Percentiles rank a stretch among this genome's conserved stretches.
These are phyloP conservation scores for Leccinum subrobustum DNA, from an alignment of 1,284 basidiomycete genomes.

Conservation along the genomic window DNA sequence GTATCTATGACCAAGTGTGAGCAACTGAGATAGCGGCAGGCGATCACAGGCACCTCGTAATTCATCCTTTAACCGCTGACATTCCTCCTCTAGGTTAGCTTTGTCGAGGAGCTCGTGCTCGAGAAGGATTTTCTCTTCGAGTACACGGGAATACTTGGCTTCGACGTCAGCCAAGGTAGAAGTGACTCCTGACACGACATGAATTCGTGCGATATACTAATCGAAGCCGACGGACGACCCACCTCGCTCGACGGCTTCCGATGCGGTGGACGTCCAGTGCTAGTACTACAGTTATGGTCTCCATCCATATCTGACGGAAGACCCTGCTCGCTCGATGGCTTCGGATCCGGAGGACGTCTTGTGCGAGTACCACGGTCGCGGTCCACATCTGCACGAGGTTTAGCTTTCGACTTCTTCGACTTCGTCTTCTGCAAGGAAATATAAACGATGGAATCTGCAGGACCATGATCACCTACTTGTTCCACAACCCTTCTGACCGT, in stretches of 20 bases:
- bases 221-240: neutral
- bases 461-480: neutral
- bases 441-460: neutral
- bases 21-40: slow-evolving; percentile 12
- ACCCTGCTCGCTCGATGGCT: too few relatives aligned
- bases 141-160: slow-evolving; percentile 83
- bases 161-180: slow-evolving; percentile 93
- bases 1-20: slow-evolving; percentile 55
- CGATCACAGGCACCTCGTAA: slow-evolving; percentile 67
- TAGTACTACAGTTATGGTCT: too few relatives aligned
- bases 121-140: slow-evolving; percentile 96
- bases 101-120: slow-evolving; percentile 97
- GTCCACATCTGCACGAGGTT: neutral
- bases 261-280: too few relatives aligned
- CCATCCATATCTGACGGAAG: too few relatives aligned
- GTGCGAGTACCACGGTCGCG: neutral
- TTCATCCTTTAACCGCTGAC: slow-evolving; percentile 91
- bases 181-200: slow-evolving; percentile 51
- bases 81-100: slow-evolving; percentile 87
- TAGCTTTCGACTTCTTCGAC: neutral
- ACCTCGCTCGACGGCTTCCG: too few relatives aligned
- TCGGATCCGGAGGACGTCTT: too few relatives aligned
- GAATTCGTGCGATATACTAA: neutral
- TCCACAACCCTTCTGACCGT: neutral
- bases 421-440: neutral